Evolutionary conservation across 2,329 filamentous ascomycete genomes (phyloP).

Genomic region (Colletotrichum sp.): DNA sequence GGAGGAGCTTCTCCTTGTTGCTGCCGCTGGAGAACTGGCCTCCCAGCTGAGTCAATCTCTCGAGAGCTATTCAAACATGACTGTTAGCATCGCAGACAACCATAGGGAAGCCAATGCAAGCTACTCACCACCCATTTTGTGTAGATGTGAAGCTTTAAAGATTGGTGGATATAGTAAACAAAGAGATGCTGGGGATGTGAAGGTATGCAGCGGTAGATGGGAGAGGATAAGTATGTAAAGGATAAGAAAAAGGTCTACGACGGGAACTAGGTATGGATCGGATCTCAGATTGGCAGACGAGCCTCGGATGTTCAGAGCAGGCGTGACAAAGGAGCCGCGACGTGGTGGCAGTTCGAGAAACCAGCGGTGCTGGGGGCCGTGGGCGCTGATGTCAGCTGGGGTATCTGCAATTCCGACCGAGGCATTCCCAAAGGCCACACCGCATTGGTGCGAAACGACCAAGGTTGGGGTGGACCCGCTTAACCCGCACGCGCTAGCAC

Average conservation of each 20-base stretch:
- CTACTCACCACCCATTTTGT: constrained; percentile 42
- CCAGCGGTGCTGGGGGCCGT: neutral
- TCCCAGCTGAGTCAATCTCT: constrained; percentile 64
- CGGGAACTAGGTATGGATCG: neutral
- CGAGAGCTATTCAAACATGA: constrained; percentile 47
- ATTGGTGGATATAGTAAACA: neutral
- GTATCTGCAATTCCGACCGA: constrained; percentile 2
- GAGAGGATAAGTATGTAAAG: neutral
- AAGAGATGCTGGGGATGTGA: neutral
- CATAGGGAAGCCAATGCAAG: constrained; percentile 13
- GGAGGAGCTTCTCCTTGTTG: constrained; percentile 60
- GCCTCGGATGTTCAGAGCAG: constrained; percentile 15
- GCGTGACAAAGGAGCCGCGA: neutral
- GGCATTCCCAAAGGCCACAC: constrained; percentile 12
- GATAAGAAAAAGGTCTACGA: neutral
- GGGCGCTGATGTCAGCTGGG: constrained; percentile 21
- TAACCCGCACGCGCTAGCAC: neutral
- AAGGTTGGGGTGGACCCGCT: neutral
- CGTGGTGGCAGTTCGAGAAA: neutral
- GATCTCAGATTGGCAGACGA: constrained; percentile 8
- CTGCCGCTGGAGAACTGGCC: constrained; percentile 61
- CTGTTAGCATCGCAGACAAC: neutral
- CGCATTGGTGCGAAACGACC: constrained; percentile 16
- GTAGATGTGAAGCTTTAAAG: constrained; percentile 10
- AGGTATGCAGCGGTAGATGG: neutral